Evolutionary conservation across 805 yeast species (phyloP), one percentile per base, ranked within the genome.

Genomic region (Starmera caribaea): DNA sequence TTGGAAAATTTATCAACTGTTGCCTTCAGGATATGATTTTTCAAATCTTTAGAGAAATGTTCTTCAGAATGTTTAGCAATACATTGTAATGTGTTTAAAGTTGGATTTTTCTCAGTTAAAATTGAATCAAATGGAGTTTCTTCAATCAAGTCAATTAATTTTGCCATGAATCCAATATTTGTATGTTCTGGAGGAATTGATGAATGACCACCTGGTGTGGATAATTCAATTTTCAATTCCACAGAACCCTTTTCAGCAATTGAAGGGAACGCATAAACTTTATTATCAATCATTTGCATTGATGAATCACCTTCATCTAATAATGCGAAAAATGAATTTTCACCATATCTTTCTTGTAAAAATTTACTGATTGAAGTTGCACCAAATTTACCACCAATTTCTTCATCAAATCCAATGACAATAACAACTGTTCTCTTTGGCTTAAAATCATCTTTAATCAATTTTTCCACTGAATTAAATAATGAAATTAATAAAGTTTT

Each of bases 331-430:
- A 83, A 48, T 0, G 81, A 71, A 46, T 82, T 63, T 14, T 52
- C 47, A 5, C 92, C 92, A 49, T 74, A 79, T 41, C 69, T 66
- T 15, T 71, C 65, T 16, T 65, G 55, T 34, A 84, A 53, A 36
- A 62, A 57, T 35, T 65, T 43, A 16, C 71, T 66, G 21, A 83
- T 61, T n/a, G 58, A 43, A 1, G 49, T 42, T 4, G 92, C 92
- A 38, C 90, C 89, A 8, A 63, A 57, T 15, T 46, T 42, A 5
- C 94, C 94, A 30, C 74, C 66, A 31, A 73, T 69, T 54, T 83
- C 94, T 61, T 83, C 94, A 53, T 84, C 92, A 47, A 71, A 79
- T 0, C 94, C 94, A 55, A 79, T 74, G 0, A 82, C 77, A 3
- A 79, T 55, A 17, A 84, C 47, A 16, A 81, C 56, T 2, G 82